Evolutionary conservation across 2,329 filamentous ascomycete genomes (phyloP).

Genomic region (Reticulascus tulasneorum): DNA sequence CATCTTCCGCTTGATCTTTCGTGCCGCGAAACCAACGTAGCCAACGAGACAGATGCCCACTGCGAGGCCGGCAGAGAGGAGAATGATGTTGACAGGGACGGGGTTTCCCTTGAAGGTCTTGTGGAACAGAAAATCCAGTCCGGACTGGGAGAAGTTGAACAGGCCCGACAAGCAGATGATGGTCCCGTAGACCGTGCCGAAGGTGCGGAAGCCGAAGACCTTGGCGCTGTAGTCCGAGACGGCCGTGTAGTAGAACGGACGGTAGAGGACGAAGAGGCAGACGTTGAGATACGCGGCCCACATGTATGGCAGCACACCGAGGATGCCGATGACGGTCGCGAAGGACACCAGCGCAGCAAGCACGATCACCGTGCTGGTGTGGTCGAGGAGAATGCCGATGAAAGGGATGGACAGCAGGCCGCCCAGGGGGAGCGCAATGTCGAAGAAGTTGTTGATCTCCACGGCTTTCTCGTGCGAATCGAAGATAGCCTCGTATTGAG

Average conservation of each 20-base stretch:
- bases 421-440: conserved; percentile 72
- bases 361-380: conserved; percentile 67
- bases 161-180: conserved; percentile 84
- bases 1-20: conserved; percentile 26
- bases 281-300: conserved; percentile 76
- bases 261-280: conserved; percentile 75
- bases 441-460: conserved; percentile 78
- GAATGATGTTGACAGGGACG: conserved; percentile 68
- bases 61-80: conserved; percentile 57
- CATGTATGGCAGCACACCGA: conserved; percentile 66
- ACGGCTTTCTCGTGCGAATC: conserved; percentile 56
- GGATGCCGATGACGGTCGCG: conserved; percentile 70
- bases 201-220: conserved; percentile 87
- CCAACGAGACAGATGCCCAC: conserved; percentile 63
- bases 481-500: conserved; percentile 77
- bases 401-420: conserved; percentile 84
- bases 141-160: conserved; percentile 79
- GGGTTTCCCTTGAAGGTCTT: conserved; percentile 68
- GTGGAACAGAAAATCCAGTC: conserved; percentile 74
- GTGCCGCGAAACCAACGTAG: conserved; percentile 53
- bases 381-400: conserved; percentile 76
- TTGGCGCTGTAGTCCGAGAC: conserved; percentile 88
- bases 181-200: conserved; percentile 89
- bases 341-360: conserved; percentile 65
- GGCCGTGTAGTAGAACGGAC: conserved; percentile 86